Base-by-base conservation (phyloP, 352 stramenopile species). In the Globisporangium recalcitrans region DNA sequence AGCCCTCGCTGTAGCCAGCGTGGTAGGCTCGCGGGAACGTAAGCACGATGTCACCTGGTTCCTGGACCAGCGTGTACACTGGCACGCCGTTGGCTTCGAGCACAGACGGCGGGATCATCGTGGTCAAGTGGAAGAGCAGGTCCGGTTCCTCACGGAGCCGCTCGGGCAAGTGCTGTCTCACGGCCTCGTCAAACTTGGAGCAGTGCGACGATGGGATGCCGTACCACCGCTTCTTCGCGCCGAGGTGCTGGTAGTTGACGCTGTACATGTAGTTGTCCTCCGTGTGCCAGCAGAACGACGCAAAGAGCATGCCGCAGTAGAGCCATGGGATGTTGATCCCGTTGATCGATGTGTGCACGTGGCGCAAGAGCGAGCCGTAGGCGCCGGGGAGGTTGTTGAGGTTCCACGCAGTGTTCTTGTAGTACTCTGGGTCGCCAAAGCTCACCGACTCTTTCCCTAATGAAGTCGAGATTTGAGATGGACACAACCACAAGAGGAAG, bases 231-330 rank as follows among this genome's bases (percentile, higher is more conserved):
- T 99, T 99, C 22, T 95, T 92, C 11, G 90, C 93, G 4, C 97
- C 97, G 16, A 87, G 73, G 73, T 99, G 97, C 64, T 98, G 91
- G 75, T 99, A 99, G 72, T 99, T 99, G 65, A 99, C 98, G 52
- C 87, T 98, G 70, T 98, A 99, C 72, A 99, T 95, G 81, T 98
- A 98, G 73, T 99, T 98, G 74, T 99, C 97, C 75, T 99, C 97
- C 29, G 94, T 98, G 72, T 99, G 97, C 96, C 96, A 99, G 70
- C 91, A 98, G 70, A 99, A 99, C 1, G 97, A 97, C 1, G 93
- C 93, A 65, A 99, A 99, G 3, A 99, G 70, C 80, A 98, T 98
- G 19, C 97, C 97, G 68, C 98, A 97, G 77, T 99, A 99, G 44
- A 99, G 75, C 97, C 97, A 99, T 7, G 97, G 97, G 21, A 99